A percentile compares a stretch with the other conserved stretches of the same genome.
Evolutionary conservation across 768 basidiomycete genomes (phyloP).

Genomic region (Collybia sp.): DNA sequence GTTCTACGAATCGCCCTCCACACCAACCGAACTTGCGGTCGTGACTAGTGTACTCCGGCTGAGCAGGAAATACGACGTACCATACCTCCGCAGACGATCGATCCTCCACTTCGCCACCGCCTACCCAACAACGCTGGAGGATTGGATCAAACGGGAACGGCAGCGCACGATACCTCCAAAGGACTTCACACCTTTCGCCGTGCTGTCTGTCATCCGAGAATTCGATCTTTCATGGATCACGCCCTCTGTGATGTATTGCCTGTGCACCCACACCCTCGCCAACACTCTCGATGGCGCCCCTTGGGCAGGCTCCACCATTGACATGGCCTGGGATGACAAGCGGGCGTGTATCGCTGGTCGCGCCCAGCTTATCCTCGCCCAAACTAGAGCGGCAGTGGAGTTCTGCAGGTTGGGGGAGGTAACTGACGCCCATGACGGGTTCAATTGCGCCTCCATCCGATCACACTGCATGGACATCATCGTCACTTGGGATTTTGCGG

Average conservation of each 20-base stretch:
- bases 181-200: conserved; percentile 34
- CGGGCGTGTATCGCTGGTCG: conserved; percentile 5
- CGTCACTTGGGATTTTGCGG: background rate
- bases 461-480: background rate
- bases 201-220: conserved; percentile 26
- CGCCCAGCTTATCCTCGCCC: conserved; percentile 2
- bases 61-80: conserved; percentile 33
- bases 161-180: conserved; percentile 30
- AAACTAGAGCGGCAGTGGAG: conserved; percentile 4
- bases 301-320: conserved; percentile 15
- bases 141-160: conserved; percentile 27
- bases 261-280: conserved; percentile 28
- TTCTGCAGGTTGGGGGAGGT: conserved; percentile 2
- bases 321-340: background rate
- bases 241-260: conserved; percentile 31
- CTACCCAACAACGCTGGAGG: conserved; percentile 28
- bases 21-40: conserved; percentile 21
- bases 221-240: conserved; percentile 29
- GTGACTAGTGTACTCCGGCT: conserved; percentile 31
- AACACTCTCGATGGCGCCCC: conserved; percentile 29
- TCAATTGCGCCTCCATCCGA: background rate
- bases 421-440: background rate
- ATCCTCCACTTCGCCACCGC: conserved; percentile 27
- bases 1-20: conserved; percentile 25
- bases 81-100: conserved; percentile 26